Evolutionary conservation across 805 yeast genomes (phyloP).

Genomic region (Saturnispora dispora): DNA sequence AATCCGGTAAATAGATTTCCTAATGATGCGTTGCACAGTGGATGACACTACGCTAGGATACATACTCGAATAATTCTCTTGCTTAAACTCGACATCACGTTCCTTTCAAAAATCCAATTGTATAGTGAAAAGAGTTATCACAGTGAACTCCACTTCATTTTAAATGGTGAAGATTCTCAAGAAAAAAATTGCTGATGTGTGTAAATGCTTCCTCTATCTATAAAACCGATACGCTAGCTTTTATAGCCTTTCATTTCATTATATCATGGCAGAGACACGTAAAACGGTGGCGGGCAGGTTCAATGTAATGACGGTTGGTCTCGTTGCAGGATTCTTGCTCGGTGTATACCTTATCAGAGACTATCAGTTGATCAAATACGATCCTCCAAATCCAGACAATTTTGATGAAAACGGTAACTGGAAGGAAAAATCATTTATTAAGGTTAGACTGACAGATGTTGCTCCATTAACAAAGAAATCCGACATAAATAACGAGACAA

Average conservation of each 20-base stretch:
- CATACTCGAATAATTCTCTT: constrained; percentile 83
- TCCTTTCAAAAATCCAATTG: not conserved
- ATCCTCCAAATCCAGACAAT: constrained; percentile 32
- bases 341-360: constrained; percentile 26
- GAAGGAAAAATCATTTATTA: constrained; percentile 28
- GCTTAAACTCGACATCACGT: constrained; percentile 52
- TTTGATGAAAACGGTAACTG: constrained; percentile 32
- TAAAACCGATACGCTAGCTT: not conserved
- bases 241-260: not conserved
- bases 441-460: constrained; percentile 28
- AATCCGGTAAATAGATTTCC: not conserved
- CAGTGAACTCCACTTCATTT: not conserved
- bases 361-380: constrained; percentile 31
- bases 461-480: constrained; percentile 33
- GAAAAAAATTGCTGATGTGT: not conserved
- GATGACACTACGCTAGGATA: not conserved
- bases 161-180: not conserved
- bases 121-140: not conserved
- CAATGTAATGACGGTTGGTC: constrained; percentile 20
- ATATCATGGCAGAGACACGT: constrained; percentile 10
- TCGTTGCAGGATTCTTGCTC: constrained; percentile 20
- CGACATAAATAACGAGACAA: constrained; percentile 18
- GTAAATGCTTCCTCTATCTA: not conserved
- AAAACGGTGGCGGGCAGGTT: constrained; percentile 25
- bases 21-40: not conserved